Base-by-base conservation (phyloP, 2,329 filamentous ascomycete genomes). In the Xylaria sp. region DNA sequence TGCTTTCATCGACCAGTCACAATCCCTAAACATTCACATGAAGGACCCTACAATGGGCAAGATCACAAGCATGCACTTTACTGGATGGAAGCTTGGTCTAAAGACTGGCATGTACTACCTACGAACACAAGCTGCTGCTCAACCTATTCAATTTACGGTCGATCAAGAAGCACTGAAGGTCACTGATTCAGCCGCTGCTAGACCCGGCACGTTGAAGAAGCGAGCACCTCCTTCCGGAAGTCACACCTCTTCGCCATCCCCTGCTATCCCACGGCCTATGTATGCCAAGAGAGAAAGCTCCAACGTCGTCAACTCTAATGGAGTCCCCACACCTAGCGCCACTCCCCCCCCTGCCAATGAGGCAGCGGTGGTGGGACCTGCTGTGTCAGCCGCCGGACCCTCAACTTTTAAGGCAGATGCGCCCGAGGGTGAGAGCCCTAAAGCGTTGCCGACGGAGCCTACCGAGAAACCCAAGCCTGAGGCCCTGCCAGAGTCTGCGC, bases 91-190 rank as follows among this genome's bases (percentile, higher is more conserved):
- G 86, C 89, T 98, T 69, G 95, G 95, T 74, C 87, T 99, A 71
- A 99, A 99, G 90, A 99, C 95, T 37, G 95, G 95, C 83, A 98
- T 99, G 95, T 99, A 99, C 89, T 99, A 99, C 81, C 89, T 99
- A 72, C 92, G 95, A 73, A 99, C 95, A 50, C 95, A 96, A 88
- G 95, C 95, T 67, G 95, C 95, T 37, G 94, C 94, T 17, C 93
- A 94, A 49, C 95, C 95, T 57, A 99, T 99, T 70, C 95, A 99
- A 80, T 99, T 99, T 83, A 99, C 95, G 4, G 95, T 99, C 75
- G 95, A 99, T 76, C 94, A 99, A 80, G 92, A 97, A 79, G 91
- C 92, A 60, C 88, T 99, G 71, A 92, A 93, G 82, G 88, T 97
- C 49, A 87, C 87, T 40, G 95, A 99, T 76, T 92, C 88, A 68